A percentile compares a stretch with the other conserved stretches of the same genome.
Conservation (phyloP, 179 eudicot genomes). For the Beta lomatogona region DNA sequence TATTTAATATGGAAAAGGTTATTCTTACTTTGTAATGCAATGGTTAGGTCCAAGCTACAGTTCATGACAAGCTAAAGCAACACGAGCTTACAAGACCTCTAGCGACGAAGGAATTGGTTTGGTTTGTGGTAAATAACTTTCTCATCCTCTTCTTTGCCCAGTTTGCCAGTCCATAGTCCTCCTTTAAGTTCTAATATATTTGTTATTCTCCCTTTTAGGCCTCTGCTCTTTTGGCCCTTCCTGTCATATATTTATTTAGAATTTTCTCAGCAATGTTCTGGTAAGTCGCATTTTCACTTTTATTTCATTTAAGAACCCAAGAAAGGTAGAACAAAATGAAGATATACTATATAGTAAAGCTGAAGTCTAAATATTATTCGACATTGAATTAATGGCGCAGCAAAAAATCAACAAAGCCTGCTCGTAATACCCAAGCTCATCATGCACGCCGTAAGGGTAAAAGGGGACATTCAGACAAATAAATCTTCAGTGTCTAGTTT, state of each 20-base stretch:
- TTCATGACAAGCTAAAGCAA: constrained; percentile 63
- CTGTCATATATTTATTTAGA: constrained; percentile 55
- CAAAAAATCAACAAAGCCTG: constrained; percentile 50
- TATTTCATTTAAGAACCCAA: not conserved
- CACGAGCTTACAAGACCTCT: constrained; percentile 66
- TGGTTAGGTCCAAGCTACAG: constrained; percentile 64
- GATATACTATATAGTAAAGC: not conserved
- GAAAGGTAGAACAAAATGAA: not conserved
- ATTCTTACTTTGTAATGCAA: constrained; percentile 10
- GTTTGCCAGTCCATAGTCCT: not conserved
- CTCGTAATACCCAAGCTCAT: constrained; percentile 44
- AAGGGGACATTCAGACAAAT: constrained; percentile 73
- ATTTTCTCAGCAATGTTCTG: constrained; percentile 54
- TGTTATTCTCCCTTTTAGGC: constrained; percentile 48
- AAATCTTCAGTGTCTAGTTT: constrained; percentile 23
- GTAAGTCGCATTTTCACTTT: constrained; percentile 41
- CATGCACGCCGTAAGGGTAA: constrained; percentile 77
- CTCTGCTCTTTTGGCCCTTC: constrained; percentile 84
- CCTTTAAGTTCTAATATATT: not conserved
- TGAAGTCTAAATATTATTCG: not conserved
- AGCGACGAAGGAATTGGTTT: constrained; percentile 85
- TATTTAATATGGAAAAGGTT: not conserved
- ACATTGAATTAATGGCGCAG: constrained; percentile 37
- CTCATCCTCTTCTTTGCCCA: constrained; percentile 8
- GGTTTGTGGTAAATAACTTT: constrained; percentile 70